phyloP scores from a whole-genome alignment of 352 stramenopile genomes.

The Ophiocytium majus region DNA sequence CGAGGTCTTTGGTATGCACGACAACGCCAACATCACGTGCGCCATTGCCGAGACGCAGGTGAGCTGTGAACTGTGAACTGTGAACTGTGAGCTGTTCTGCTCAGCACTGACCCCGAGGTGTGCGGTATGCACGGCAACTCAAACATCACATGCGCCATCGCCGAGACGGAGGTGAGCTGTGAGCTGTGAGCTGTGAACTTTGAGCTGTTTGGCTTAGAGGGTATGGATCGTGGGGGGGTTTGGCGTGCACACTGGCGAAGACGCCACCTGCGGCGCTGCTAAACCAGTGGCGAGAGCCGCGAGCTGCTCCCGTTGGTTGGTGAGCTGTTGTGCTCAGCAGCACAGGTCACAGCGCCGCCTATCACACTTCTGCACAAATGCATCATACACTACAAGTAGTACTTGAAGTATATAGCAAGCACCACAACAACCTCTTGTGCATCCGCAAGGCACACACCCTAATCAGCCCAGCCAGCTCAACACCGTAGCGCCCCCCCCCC shows the following conservation, averaged over 20 bases:
- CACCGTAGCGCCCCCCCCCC: too few species aligned
- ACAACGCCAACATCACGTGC: constrained; percentile 89
- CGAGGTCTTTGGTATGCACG: constrained; percentile 88
- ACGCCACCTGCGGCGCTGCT: constrained; percentile 80
- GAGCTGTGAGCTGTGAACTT: too few species aligned
- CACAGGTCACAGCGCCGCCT: background rate
- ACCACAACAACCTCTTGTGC: background rate
- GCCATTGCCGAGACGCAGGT: constrained; percentile 77
- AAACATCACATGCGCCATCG: constrained; percentile 82
- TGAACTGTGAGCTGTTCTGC: too few species aligned
- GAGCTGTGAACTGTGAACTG: too few species aligned
- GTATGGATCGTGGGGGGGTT: constrained; percentile 81
- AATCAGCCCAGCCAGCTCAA: too few species aligned
- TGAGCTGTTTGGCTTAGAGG: too few species aligned
- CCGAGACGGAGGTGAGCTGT: constrained; percentile 76
- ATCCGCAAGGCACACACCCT: background rate
- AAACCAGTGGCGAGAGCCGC: constrained; percentile 74
- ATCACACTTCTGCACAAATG: background rate
- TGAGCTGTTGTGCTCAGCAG: constrained; percentile 71
- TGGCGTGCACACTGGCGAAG: constrained; percentile 88
- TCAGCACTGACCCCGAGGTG: constrained; percentile 82
- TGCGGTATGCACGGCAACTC: constrained; percentile 92
- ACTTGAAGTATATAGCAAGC: background rate
- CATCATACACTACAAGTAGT: background rate
- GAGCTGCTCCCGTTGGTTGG: too few species aligned